Conservation (phyloP, 2,329 filamentous ascomycete genomes). For the Aspergillus flavus region DNA sequence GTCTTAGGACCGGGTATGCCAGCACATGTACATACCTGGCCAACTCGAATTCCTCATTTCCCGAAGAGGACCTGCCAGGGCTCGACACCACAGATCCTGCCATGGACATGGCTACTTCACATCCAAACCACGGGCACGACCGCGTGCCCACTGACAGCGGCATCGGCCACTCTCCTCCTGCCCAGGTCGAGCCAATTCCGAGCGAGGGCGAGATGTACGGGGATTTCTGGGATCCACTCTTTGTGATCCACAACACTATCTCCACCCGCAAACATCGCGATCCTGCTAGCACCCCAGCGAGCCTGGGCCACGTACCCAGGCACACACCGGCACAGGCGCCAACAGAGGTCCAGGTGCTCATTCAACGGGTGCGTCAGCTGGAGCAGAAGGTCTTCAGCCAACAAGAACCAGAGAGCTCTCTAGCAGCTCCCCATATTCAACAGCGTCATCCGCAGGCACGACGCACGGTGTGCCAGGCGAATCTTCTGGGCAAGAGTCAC, state of each 20-base stretch:
- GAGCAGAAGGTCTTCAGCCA: neutral
- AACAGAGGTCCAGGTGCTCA: neutral
- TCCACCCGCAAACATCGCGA: neutral
- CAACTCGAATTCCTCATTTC: neutral
- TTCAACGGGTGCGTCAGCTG: neutral
- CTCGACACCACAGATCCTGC: neutral
- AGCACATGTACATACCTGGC: neutral
- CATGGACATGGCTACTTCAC: neutral
- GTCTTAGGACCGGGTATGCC: neutral
- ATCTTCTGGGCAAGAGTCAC: neutral
- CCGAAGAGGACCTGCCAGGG: neutral
- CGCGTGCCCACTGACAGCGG: neutral
- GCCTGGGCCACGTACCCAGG: neutral
- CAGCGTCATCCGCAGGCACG: neutral
- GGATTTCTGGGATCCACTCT: neutral
- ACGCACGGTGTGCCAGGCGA: neutral
- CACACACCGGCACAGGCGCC: neutral
- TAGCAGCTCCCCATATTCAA: neutral
- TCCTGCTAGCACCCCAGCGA: neutral
- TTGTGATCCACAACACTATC: neutral
- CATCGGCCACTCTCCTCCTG: neutral
- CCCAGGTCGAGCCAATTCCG: neutral
- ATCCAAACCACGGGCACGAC: neutral
- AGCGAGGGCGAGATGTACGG: neutral
- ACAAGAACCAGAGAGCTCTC: neutral